phyloP scores from a whole-genome alignment of 176 grass and related monocot genomes.

The Aegilops speltoides region DNA sequence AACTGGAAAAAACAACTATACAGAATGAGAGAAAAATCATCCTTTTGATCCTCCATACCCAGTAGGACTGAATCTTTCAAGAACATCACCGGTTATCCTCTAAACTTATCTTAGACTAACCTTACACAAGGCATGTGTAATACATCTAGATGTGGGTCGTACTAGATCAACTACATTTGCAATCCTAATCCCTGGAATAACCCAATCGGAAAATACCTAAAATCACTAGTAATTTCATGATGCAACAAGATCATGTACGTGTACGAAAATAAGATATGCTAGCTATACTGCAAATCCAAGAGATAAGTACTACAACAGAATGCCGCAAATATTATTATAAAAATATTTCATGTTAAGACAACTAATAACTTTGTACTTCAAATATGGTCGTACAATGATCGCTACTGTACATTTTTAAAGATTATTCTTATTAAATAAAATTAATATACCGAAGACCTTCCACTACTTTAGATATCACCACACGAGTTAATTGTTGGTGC shows the following conservation, averaged over 20 bases:
- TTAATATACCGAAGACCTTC: background rate
- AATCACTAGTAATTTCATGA: background rate
- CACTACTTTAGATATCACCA: background rate
- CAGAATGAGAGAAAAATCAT: no score
- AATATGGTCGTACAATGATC: background rate
- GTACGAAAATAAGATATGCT: background rate
- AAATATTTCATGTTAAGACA: background rate
- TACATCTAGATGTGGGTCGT: background rate
- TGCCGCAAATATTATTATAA: background rate
- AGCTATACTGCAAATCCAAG: no score
- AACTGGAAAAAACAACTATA: no score
- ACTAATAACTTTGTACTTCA: background rate
- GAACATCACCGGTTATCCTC: background rate
- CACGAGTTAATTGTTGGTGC: no score
- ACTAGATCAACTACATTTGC: no score
- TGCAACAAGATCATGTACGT: background rate
- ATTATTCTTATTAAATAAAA: background rate
- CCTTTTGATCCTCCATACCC: background rate
- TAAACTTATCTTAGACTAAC: background rate
- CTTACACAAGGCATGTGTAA: background rate
- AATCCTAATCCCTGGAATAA: background rate
- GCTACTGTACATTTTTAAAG: no score
- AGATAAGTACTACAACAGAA: background rate
- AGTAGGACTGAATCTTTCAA: background rate
- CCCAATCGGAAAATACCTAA: background rate